phyloP scores from a whole-genome alignment of 2,329 filamentous ascomycete genomes.

The Botrytis medusae region DNA sequence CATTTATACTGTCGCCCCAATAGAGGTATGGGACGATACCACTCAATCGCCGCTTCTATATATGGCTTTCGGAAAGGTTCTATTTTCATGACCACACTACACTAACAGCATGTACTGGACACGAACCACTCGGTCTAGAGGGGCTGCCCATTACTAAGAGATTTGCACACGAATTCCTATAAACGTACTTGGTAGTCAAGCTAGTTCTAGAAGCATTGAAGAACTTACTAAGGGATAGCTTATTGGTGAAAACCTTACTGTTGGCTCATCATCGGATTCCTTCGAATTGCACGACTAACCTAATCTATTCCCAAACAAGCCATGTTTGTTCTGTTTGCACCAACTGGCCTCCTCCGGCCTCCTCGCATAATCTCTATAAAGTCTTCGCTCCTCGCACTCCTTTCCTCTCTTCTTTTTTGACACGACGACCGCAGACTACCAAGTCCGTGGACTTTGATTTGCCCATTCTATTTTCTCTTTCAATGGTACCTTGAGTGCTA shows the following conservation, averaged over 20 bases:
- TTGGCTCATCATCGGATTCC: neutral
- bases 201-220: neutral
- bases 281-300: neutral
- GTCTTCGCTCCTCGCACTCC: neutral
- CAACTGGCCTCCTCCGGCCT: neutral
- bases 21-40: neutral
- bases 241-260: neutral
- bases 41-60: neutral
- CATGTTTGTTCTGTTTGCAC: neutral
- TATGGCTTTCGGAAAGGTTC: neutral
- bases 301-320: neutral
- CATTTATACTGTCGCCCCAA: neutral
- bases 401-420: neutral
- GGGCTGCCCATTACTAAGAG: neutral
- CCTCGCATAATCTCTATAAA: neutral
- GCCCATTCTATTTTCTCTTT: too few species aligned
- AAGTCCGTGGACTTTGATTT: neutral
- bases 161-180: neutral
- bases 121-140: rapidly evolving
- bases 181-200: neutral
- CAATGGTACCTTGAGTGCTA: too few species aligned
- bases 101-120: neutral
- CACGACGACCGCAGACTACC: neutral
- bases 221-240: neutral
- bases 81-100: neutral